Conservation (phyloP, 768 basidiomycete species). For the Artomyces pyxidatus region DNA sequence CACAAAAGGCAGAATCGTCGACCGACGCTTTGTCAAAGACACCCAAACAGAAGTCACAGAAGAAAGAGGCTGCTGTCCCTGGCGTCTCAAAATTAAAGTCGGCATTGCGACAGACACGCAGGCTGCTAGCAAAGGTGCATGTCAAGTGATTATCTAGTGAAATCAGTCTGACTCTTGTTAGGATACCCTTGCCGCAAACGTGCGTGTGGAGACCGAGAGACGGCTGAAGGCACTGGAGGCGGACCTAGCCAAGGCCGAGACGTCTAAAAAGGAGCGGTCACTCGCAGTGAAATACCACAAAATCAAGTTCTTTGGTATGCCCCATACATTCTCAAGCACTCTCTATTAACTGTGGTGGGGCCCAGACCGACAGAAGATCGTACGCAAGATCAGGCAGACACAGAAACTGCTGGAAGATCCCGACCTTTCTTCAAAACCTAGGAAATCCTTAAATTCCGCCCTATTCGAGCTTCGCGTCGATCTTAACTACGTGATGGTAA, state of each 20-base stretch:
- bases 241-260: constrained; percentile 61
- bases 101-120: constrained; percentile 69
- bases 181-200: constrained; percentile 80
- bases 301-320: constrained; percentile 87
- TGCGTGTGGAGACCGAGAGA: constrained; percentile 75
- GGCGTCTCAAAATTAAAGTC: constrained; percentile 87
- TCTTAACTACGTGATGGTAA: constrained; percentile 82
- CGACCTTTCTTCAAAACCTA: constrained; percentile 29
- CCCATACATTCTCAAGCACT: background rate
- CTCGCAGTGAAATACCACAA: constrained; percentile 79
- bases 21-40: background rate
- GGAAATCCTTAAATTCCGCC: constrained; percentile 32
- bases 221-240: constrained; percentile 65
- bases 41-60: background rate
- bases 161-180: constrained; percentile 20
- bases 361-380: constrained; percentile 80
- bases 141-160: background rate
- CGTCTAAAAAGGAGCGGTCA: constrained; percentile 57
- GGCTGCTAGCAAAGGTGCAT: constrained; percentile 72
- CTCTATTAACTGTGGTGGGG: background rate
- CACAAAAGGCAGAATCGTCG: too few species aligned
- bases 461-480: constrained; percentile 70
- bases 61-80: constrained; percentile 27
- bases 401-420: constrained; percentile 43
- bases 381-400: constrained; percentile 66